A percentile compares a stretch with the other conserved stretches of the same genome.
Evolutionary conservation across 768 basidiomycete species (phyloP).

Genomic region (Cystobasidium ongulense): DNA sequence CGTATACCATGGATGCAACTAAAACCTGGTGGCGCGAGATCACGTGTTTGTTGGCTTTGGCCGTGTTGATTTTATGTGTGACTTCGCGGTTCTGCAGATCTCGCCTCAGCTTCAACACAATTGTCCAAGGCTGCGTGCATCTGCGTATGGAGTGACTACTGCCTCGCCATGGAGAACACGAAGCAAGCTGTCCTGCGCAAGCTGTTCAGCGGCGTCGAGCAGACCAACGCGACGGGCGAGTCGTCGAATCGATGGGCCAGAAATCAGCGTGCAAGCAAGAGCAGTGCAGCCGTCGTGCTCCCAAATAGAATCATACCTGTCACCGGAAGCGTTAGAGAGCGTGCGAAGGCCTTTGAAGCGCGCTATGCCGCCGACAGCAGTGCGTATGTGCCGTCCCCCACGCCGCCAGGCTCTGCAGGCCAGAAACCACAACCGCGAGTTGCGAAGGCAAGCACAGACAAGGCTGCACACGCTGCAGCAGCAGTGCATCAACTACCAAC

Average conservation of each 20-base stretch:
- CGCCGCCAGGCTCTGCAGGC: neutral
- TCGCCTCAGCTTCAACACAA: neutral
- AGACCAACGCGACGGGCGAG: neutral
- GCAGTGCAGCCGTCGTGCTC: neutral
- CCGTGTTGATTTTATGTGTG: neutral
- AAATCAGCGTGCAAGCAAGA: constrained; percentile 7
- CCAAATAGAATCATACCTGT: neutral
- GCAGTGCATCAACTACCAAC: neutral
- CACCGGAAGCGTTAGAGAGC: constrained; percentile 13
- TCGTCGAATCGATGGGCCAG: neutral
- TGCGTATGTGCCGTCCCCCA: neutral
- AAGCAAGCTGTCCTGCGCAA: constrained; percentile 15
- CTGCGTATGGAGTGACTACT: neutral
- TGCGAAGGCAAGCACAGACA: neutral
- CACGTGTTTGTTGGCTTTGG: neutral
- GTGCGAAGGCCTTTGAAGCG: constrained; percentile 24
- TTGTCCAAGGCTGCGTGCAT: neutral
- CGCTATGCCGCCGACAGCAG: neutral
- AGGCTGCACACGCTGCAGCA: too few relatives aligned
- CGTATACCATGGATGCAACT: neutral
- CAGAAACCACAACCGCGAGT: neutral
- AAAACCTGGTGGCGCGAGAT: neutral
- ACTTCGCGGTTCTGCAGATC: too few relatives aligned
- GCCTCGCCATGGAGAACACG: neutral
- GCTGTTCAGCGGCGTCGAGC: constrained; percentile 20